Percentiles rank a stretch among this genome's conserved stretches.
Conservation (phyloP, 176 grass and related monocot species). For the Tillandsia fasciculata region DNA sequence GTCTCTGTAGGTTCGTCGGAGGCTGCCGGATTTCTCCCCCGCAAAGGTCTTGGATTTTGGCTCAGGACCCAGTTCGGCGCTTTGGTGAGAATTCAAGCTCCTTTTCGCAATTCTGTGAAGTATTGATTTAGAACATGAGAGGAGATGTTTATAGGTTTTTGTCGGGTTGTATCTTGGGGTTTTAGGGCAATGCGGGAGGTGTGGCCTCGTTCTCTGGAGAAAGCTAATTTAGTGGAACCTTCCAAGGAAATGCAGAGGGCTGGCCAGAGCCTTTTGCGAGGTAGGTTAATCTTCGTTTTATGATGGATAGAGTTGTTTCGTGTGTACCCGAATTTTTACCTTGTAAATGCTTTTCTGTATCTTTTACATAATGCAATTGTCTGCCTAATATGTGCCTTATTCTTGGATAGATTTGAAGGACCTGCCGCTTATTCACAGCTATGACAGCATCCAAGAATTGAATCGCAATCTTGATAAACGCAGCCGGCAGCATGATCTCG, state of each 20-base stretch:
- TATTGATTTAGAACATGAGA: neutral
- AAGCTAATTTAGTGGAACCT: conserved; percentile 83
- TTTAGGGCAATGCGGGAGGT: conserved; percentile 90
- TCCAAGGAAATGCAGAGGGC: conserved; percentile 98
- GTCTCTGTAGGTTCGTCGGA: conserved; percentile 48
- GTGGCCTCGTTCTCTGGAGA: conserved; percentile 79
- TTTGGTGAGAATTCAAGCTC: conserved; percentile 45
- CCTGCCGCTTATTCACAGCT: conserved; percentile 77
- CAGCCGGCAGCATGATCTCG: conserved; percentile 66
- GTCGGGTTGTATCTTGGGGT: neutral
- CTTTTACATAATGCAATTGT: neutral
- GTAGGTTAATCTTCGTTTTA: conserved; percentile 27
- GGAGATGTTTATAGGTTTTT: neutral
- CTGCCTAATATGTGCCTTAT: neutral
- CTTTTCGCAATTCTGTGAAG: neutral
- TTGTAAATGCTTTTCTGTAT: conserved; percentile 12
- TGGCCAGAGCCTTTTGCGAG: conserved; percentile 74
- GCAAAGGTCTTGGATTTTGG: conserved; percentile 85
- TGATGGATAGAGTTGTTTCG: neutral
- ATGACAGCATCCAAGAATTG: conserved; percentile 92
- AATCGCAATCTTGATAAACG: conserved; percentile 71
- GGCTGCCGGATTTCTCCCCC: conserved; percentile 61
- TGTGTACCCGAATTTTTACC: neutral
- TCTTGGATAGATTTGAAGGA: conserved; percentile 58
- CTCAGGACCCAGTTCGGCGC: conserved; percentile 78